Percentiles rank a stretch among this genome's conserved stretches.
phyloP scores from a whole-genome alignment of 139 green algal species.

The Picochlorum sp. region DNA sequence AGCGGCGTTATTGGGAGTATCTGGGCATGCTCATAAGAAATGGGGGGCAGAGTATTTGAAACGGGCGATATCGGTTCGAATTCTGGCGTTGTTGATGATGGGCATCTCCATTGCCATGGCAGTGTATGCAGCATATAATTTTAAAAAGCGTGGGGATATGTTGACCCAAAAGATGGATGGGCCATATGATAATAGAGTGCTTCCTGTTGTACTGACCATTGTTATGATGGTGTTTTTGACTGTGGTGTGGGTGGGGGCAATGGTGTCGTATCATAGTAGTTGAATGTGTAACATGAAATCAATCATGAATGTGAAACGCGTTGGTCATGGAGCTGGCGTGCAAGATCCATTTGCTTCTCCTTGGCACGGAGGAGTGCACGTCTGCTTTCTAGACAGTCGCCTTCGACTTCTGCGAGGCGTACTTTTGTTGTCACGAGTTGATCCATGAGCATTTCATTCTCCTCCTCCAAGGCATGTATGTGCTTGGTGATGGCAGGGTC shows the following conservation, averaged over 20 bases:
- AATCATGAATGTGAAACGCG: neutral
- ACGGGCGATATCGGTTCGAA: slow-evolving; percentile 53
- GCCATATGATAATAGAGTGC: slow-evolving; percentile 62
- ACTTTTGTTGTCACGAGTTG: slow-evolving; percentile 49
- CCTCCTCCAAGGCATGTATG: slow-evolving; percentile 32
- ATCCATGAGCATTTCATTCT: slow-evolving; percentile 51
- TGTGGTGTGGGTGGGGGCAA: slow-evolving; percentile 36
- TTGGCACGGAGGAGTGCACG: slow-evolving; percentile 29
- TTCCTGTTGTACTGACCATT: slow-evolving; percentile 61
- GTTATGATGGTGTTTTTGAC: slow-evolving; percentile 53
- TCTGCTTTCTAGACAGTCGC: slow-evolving; percentile 39
- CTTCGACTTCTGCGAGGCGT: slow-evolving; percentile 41
- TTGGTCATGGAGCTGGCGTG: slow-evolving; percentile 4
- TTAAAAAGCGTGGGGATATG: slow-evolving; percentile 63
- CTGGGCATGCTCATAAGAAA: slow-evolving; percentile 68
- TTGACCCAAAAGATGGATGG: slow-evolving; percentile 72
- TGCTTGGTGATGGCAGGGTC: slow-evolving; percentile 7
- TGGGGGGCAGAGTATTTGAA: slow-evolving; percentile 61
- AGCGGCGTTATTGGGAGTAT: slow-evolving; percentile 73
- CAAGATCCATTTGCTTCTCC: slow-evolving; percentile 29
- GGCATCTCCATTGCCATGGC: slow-evolving; percentile 67
- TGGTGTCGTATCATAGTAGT: slow-evolving; percentile 23
- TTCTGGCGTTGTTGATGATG: slow-evolving; percentile 69
- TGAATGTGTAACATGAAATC: neutral
- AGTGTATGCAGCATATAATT: slow-evolving; percentile 66